Conservation (phyloP, 2,329 filamentous ascomycete genomes). For the Penicillium concentricum region DNA sequence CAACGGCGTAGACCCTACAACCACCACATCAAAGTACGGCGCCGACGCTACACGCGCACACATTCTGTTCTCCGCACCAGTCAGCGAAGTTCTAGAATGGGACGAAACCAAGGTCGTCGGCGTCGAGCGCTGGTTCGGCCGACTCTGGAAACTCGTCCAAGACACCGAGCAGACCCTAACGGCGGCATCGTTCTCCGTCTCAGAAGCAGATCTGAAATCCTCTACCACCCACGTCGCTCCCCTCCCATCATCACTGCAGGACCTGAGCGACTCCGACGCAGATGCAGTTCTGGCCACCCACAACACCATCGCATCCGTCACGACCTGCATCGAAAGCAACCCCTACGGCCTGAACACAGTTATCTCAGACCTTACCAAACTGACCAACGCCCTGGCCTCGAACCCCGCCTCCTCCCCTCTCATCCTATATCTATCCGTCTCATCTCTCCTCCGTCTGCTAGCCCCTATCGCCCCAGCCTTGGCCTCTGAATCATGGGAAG, state of each 20-base stretch:
- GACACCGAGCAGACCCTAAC: conserved; percentile 33
- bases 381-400: conserved; percentile 68
- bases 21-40: conserved; percentile 70
- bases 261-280: conserved; percentile 37
- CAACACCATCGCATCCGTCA: conserved; percentile 65
- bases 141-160: conserved; percentile 61
- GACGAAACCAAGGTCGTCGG: conserved; percentile 79
- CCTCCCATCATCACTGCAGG: conserved; percentile 29
- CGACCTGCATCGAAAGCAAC: conserved; percentile 64
- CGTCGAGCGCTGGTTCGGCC: conserved; percentile 74
- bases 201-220: conserved; percentile 17
- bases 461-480: conserved; percentile 79
- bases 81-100: conserved; percentile 82
- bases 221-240: conserved; percentile 23
- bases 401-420: conserved; percentile 43
- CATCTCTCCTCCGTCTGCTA: conserved; percentile 66
- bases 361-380: conserved; percentile 76
- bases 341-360: conserved; percentile 80
- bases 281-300: conserved; percentile 66
- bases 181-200: conserved; percentile 23
- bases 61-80: conserved; percentile 84
- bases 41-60: conserved; percentile 83
- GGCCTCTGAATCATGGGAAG: conserved; percentile 75
- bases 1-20: conserved; percentile 81
- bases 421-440: conserved; percentile 47